Base-by-base conservation (phyloP, 1,284 basidiomycete species). In the Moesziomyces sp. region DNA sequence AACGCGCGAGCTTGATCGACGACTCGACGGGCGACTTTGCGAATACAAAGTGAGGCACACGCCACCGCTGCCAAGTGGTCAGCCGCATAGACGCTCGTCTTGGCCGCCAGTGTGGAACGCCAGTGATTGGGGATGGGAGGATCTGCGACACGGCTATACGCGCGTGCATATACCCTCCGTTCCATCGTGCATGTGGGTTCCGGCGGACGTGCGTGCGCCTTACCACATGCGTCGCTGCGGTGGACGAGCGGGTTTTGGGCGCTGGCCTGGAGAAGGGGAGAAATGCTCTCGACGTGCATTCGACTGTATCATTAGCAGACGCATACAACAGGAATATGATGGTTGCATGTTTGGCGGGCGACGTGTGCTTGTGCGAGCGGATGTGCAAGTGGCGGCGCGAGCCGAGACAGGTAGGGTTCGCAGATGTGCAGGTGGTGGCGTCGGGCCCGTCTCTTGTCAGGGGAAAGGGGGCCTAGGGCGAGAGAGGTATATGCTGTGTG, bases 1-100 rank as follows among this genome's bases (percentile, higher is more conserved):
- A 74, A 55, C 60, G 71, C 21, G 58, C 65, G 48, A 74, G 71
- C 55, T 54, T 74, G 58, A 61, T 74, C 26, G 71, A 74, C 55
- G 71, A 74, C 26, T 42, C 61, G 10, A 61, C 52, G 14, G 55
- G 56, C 5, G 49, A 51, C 30, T 68, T 58, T 33, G 56, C 64
- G 42, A 57, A 19, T 48, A 35, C 58, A 44, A 54, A 51, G 42
- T 63, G 33, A 58, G 53, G 24, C 24, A 26, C 24, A 26, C 24
- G 24, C 24, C 24, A 26, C 24, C 24, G 24, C 24, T 26, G 24
- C 24, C 24, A 3, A 26, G 24, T 26, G 30, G 30, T 10, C 30
- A 46, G 13, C 47, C 44, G 45, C 38, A n/a, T 35, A 30, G 9
- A 30, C 30, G 2, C 30, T 10, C 30, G 8, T 9, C 11, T 30